Conservation (phyloP, 345 rosid genomes). For the Microcos paniculata region DNA sequence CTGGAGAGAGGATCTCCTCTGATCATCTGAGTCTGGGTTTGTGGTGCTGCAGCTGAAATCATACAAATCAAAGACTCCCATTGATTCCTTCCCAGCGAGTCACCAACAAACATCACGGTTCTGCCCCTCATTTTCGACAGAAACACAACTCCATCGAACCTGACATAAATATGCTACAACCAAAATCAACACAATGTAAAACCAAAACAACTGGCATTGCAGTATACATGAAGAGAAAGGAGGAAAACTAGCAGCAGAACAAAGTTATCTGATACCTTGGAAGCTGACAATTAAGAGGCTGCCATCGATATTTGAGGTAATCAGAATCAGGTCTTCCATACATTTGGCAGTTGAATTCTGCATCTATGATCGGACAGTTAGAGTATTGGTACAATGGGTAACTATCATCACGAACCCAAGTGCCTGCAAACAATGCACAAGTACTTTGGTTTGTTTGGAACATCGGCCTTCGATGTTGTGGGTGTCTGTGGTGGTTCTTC, state of each 20-base stretch:
- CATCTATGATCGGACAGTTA: constrained; percentile 59
- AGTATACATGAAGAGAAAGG: no score
- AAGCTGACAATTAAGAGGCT: constrained; percentile 77
- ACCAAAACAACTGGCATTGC: not conserved
- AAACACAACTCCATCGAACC: constrained; percentile 77
- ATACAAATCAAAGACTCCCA: constrained; percentile 91
- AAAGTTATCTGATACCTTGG: constrained; percentile 52
- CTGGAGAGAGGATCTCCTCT: constrained; percentile 74
- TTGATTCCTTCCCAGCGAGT: constrained; percentile 84
- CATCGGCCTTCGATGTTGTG: constrained; percentile 49
- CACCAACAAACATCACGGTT: constrained; percentile 90
- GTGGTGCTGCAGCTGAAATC: constrained; percentile 60
- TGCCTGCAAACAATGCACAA: constrained; percentile 44
- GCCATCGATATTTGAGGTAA: constrained; percentile 87
- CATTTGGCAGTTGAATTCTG: constrained; percentile 75
- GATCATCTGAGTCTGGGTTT: constrained; percentile 47
- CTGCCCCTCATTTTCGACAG: constrained; percentile 65
- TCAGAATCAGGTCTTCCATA: constrained; percentile 87
- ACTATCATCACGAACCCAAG: constrained; percentile 72
- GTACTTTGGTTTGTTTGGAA: constrained; percentile 56
- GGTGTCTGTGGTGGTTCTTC: constrained; percentile 53
- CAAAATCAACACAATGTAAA: constrained; percentile 4
- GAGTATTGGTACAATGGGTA: constrained; percentile 69
- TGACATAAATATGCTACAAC: constrained; percentile 21
- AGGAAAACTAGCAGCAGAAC: not conserved